Conservation (phyloP, 495 filamentous ascomycete genomes). For the Parathielavia appendiculata region DNA sequence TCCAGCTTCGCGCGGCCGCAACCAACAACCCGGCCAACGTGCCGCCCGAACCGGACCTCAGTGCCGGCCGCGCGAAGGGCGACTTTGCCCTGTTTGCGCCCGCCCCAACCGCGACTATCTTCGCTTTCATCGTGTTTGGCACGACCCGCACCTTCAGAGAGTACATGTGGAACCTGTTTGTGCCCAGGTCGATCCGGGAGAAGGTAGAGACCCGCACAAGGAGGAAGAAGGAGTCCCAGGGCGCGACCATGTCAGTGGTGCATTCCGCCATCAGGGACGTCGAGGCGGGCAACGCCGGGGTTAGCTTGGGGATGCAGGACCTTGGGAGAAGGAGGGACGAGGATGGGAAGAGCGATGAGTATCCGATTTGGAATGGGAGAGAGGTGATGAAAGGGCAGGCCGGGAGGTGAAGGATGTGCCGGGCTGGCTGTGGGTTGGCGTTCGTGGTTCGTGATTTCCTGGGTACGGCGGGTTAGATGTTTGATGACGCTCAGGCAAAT, state of each 20-base stretch:
- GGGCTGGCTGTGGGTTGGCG: not conserved
- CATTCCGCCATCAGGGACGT: not conserved
- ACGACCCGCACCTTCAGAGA: conserved; percentile 38
- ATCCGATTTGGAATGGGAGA: conserved; percentile 10
- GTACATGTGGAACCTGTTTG: conserved; percentile 17
- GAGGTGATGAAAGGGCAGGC: not conserved
- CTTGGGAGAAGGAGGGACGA: not conserved
- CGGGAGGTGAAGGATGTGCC: not conserved
- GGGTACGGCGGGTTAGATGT: not conserved
- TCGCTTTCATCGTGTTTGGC: conserved; percentile 41
- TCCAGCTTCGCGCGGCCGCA: conserved; percentile 35
- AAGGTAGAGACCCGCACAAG: conserved; percentile 1
- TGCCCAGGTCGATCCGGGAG: conserved; percentile 12
- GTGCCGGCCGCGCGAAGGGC: conserved; percentile 27
- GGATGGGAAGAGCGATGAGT: conserved; percentile 16
- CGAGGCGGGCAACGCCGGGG: not conserved
- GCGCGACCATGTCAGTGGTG: not conserved
- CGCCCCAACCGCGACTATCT: conserved; percentile 37
- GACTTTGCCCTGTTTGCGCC: conserved; percentile 44
- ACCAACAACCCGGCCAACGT: conserved; percentile 34
- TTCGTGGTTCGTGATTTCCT: not conserved
- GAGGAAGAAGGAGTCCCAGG: not conserved
- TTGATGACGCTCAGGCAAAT: too few relatives aligned
- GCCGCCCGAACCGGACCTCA: conserved; percentile 33
- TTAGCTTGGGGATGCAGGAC: not conserved